These are phyloP conservation scores for Fraxinus baroniana DNA, from an alignment of 305 asterid genomes.

Conservation along the genomic window DNA sequence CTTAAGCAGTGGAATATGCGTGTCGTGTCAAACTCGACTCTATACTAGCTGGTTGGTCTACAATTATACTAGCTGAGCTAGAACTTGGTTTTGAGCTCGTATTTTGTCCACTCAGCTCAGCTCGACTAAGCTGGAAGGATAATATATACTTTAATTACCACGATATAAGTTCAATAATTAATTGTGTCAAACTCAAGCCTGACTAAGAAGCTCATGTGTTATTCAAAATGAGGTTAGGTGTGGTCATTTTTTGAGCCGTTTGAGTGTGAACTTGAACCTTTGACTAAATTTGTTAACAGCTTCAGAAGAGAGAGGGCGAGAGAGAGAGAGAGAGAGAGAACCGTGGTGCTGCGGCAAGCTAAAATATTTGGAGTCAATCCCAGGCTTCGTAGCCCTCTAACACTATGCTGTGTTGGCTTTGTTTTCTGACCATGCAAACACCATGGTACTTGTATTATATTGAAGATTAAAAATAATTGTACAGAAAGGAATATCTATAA, in stretches of 20 bases:
- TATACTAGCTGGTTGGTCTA: neutral
- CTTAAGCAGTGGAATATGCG: neutral
- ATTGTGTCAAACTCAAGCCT: neutral
- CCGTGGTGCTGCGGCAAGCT: constrained; percentile 93
- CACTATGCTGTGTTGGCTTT: constrained; percentile 96
- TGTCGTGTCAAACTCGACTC: too few species aligned
- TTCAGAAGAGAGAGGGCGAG: neutral
- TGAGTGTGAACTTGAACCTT: neutral
- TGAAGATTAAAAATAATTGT: neutral
- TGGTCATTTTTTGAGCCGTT: neutral
- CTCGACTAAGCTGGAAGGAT: neutral
- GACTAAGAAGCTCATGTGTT: neutral
- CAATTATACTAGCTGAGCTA: neutral
- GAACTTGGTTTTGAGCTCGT: neutral
- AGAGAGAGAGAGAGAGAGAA: constrained; percentile 27
- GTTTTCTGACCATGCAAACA: constrained; percentile 67
- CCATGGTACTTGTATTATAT: constrained; percentile 13
- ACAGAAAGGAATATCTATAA: constrained; percentile 1
- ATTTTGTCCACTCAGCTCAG: neutral
- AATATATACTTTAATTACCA: neutral
- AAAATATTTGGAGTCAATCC: constrained; percentile 82
- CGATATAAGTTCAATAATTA: neutral
- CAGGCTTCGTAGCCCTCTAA: constrained; percentile 81
- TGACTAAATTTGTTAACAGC: neutral
- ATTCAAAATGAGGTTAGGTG: neutral